These are phyloP conservation scores for Emericellopsis atlantica DNA, from an alignment of 2,329 filamentous ascomycete genomes.

Conservation along the genomic window DNA sequence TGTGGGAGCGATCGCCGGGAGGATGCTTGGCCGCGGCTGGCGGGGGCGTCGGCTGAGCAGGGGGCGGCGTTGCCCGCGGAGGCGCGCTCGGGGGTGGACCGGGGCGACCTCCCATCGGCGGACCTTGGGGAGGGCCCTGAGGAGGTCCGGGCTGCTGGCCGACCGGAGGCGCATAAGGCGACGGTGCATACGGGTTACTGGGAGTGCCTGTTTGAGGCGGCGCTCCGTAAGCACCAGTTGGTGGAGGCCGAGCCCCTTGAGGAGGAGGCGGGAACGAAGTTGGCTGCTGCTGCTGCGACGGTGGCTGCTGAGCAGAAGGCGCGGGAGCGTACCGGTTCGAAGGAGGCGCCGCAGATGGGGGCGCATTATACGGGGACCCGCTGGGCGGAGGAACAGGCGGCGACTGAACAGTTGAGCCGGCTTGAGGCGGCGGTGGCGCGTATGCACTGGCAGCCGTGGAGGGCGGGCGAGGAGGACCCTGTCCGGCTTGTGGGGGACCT, in stretches of 20 bases:
- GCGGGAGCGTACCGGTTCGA: constrained; percentile 65
- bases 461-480: constrained; percentile 45
- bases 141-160: constrained; percentile 30
- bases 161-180: constrained; percentile 33
- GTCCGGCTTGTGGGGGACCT: constrained; percentile 37
- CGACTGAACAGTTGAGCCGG: constrained; percentile 46
- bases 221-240: constrained; percentile 27
- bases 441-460: constrained; percentile 49
- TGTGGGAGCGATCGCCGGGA: constrained; percentile 80
- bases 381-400: constrained; percentile 57
- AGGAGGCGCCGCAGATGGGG: constrained; percentile 56
- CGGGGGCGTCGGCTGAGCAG: constrained; percentile 34
- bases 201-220: constrained; percentile 32
- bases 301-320: constrained; percentile 40
- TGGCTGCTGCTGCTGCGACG: constrained; percentile 25
- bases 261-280: constrained; percentile 26
- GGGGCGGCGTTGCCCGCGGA: constrained; percentile 26
- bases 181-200: constrained; percentile 48
- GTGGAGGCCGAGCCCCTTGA: constrained; percentile 29
- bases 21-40: constrained; percentile 54
- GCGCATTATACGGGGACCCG: constrained; percentile 75
- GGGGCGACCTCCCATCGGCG: constrained; percentile 18
- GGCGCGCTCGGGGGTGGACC: constrained; percentile 14
- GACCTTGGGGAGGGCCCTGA: constrained; percentile 21
- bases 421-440: constrained; percentile 43